Evolutionary conservation across 1,284 basidiomycete species (phyloP).

Genomic region (Coniophora puteana): DNA sequence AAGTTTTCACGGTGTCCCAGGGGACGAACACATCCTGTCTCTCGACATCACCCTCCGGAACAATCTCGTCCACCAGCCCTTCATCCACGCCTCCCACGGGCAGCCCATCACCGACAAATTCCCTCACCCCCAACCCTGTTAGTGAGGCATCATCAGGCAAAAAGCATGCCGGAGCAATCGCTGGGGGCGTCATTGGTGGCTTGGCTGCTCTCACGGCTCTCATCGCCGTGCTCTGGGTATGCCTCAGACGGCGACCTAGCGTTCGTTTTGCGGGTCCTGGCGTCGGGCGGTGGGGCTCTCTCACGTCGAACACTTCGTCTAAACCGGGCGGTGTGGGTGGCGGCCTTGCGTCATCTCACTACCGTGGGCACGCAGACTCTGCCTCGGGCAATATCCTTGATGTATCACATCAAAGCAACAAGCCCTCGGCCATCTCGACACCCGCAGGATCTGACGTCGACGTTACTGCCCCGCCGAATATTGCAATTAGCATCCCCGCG

Average conservation of each 20-base stretch:
- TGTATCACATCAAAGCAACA: constrained; percentile 10
- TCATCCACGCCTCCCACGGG: constrained; percentile 8
- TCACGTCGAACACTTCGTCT: constrained; percentile 20
- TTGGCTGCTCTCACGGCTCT: constrained; percentile 27
- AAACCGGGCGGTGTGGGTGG: constrained; percentile 3
- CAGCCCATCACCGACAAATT: constrained; percentile 4
- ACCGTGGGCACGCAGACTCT: constrained; percentile 21
- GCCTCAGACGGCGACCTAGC: constrained; percentile 14
- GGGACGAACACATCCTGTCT: constrained; percentile 1
- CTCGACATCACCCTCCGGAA: constrained; percentile 4
- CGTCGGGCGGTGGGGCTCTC: constrained; percentile 23
- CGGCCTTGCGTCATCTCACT: constrained; percentile 8
- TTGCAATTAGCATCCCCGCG: too few relatives aligned
- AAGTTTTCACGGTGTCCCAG: too few relatives aligned
- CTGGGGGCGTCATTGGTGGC: constrained; percentile 39
- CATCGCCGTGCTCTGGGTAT: constrained; percentile 27
- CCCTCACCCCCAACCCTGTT: too few relatives aligned
- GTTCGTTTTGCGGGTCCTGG: background rate
- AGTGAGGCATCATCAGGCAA: constrained; percentile 10
- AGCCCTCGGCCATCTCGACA: constrained; percentile 13
- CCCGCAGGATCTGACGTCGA: constrained; percentile 21
- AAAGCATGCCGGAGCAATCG: constrained; percentile 35
- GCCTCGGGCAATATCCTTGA: constrained; percentile 12
- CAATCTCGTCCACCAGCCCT: constrained; percentile 1
- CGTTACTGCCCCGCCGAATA: too few relatives aligned